Conservation (phyloP, 495 filamentous ascomycete genomes). For the Letharia lupina region DNA sequence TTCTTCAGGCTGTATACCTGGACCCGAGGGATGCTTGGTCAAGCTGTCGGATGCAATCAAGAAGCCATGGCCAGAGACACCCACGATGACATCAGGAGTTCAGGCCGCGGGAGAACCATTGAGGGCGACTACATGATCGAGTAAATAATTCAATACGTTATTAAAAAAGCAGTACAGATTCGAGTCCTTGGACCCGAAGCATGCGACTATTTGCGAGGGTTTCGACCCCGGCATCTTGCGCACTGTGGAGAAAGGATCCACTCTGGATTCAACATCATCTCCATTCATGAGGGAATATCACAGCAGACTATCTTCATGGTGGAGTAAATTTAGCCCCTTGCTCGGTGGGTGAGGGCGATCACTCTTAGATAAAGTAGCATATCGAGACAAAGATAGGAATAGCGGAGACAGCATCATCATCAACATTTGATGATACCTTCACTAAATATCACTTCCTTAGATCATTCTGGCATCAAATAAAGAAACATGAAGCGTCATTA, state of each 20-base stretch:
- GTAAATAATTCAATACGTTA: background rate
- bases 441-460: background rate
- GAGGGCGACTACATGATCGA: slow-evolving; percentile 13
- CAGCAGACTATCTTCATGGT: background rate
- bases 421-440: background rate
- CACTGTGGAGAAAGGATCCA: background rate
- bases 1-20: slow-evolving; percentile 59
- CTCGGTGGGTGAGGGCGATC: background rate
- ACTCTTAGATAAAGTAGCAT: background rate
- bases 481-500: background rate
- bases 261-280: background rate
- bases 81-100: slow-evolving; percentile 15
- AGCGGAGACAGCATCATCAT: background rate
- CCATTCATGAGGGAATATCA: background rate
- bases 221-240: background rate
- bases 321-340: background rate
- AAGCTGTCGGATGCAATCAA: slow-evolving; percentile 86
- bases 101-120: slow-evolving; percentile 8
- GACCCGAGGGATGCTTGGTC: slow-evolving; percentile 75
- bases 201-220: background rate
- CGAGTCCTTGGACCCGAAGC: background rate
- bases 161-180: background rate
- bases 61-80: slow-evolving; percentile 64
- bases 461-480: background rate
- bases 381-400: background rate